Evolutionary conservation across 2,329 filamentous ascomycete genomes (phyloP).

Genomic region (Verticillium dahliae): DNA sequence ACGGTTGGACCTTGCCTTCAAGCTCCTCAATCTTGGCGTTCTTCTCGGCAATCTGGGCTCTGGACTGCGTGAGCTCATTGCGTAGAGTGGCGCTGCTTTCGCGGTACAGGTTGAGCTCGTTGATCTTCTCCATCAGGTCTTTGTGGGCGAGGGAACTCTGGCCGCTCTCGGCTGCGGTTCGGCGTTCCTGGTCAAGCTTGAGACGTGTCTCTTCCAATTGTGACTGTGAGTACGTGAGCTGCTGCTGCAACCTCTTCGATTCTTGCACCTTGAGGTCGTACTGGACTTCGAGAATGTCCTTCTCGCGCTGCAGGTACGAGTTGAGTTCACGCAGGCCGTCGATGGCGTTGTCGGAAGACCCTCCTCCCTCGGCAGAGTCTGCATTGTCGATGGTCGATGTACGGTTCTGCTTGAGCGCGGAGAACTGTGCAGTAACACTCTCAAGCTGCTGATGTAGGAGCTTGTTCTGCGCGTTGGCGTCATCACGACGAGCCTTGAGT

Average conservation of each 20-base stretch:
- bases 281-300: conserved; percentile 97
- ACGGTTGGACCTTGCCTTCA: conserved; percentile 67
- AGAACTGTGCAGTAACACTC: conserved; percentile 71
- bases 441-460: conserved; percentile 87
- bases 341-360: conserved; percentile 44
- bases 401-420: conserved; percentile 71
- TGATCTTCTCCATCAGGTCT: conserved; percentile 88
- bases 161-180: conserved; percentile 65
- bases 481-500: conserved; percentile 70
- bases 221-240: conserved; percentile 77
- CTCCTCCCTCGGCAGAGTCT: conserved; percentile 45
- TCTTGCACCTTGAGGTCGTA: conserved; percentile 86
- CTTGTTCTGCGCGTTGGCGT: conserved; percentile 83
- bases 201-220: conserved; percentile 85
- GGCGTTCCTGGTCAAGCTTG: conserved; percentile 85
- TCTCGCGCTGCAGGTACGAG: conserved; percentile 85
- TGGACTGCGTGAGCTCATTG: conserved; percentile 75
- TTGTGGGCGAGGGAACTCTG: conserved; percentile 73
- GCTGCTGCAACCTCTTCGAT: conserved; percentile 79
- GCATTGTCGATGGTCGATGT: conserved; percentile 39
- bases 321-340: conserved; percentile 86
- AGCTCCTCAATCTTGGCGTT: conserved; percentile 69
- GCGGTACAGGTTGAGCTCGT: conserved; percentile 91
- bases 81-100: conserved; percentile 91
- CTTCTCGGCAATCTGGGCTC: conserved; percentile 70